Conservation (phyloP, 495 filamentous ascomycete genomes). For the Penicillium chermesinum region DNA sequence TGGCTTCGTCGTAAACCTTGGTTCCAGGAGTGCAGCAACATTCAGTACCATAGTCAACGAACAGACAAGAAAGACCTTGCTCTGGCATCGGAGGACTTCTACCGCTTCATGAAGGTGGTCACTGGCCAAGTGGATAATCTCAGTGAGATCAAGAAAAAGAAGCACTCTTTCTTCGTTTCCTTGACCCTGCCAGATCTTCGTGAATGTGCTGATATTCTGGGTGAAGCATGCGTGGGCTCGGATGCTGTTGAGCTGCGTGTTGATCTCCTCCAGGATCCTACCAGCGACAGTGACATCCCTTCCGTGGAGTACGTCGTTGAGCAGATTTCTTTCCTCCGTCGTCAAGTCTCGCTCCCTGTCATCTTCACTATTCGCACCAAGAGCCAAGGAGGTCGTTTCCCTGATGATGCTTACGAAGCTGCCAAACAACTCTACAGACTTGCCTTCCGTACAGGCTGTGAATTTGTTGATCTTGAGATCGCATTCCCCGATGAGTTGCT, state of each 20-base stretch:
- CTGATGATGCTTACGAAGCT: slow-evolving; percentile 64
- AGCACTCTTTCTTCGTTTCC: slow-evolving; percentile 87
- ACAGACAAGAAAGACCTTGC: slow-evolving; percentile 46
- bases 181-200: slow-evolving; percentile 74
- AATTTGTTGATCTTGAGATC: slow-evolving; percentile 93
- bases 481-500: slow-evolving; percentile 72
- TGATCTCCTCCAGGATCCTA: slow-evolving; percentile 80
- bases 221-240: slow-evolving; percentile 72
- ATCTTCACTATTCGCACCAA: slow-evolving; percentile 90
- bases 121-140: slow-evolving; percentile 65
- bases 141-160: slow-evolving; percentile 59
- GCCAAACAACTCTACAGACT: slow-evolving; percentile 68
- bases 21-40: slow-evolving; percentile 92
- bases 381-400: slow-evolving; percentile 84
- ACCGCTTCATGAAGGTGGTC: slow-evolving; percentile 68
- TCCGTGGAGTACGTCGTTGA: slow-evolving; percentile 69
- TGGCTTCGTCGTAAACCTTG: slow-evolving; percentile 88
- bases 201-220: slow-evolving; percentile 56
- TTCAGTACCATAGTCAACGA: slow-evolving; percentile 81
- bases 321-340: slow-evolving; percentile 76
- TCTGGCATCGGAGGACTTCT: slow-evolving; percentile 71
- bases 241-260: slow-evolving; percentile 93
- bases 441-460: slow-evolving; percentile 76
- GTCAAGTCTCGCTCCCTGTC: slow-evolving; percentile 69
- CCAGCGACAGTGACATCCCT: slow-evolving; percentile 52